Conservation (phyloP, 495 filamentous ascomycete species). For the Trichoderma orchidacearum region DNA sequence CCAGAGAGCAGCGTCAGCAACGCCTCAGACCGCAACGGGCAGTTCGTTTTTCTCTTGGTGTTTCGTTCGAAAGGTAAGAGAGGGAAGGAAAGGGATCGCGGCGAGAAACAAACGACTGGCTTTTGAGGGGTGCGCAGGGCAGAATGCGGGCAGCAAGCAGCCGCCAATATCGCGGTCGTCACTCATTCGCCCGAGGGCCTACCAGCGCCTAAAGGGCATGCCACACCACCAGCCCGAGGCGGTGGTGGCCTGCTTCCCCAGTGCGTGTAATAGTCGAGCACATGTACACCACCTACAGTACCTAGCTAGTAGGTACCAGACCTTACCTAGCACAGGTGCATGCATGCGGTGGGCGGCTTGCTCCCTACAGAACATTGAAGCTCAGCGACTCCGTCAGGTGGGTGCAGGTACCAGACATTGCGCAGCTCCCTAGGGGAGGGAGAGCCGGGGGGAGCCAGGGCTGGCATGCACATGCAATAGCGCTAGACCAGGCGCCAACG, state of each 20-base stretch:
- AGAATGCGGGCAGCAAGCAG: neutral
- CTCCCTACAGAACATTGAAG: slow-evolving; percentile 1
- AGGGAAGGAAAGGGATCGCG: neutral
- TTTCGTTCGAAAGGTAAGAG: neutral
- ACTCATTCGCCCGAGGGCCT: neutral
- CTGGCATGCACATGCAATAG: neutral
- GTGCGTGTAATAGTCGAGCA: no score
- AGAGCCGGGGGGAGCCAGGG: neutral
- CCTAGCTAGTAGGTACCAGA: no score
- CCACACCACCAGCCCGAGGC: neutral
- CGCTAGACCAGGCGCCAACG: neutral
- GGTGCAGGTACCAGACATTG: no score
- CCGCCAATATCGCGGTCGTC: neutral
- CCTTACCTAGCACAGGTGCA: no score
- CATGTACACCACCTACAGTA: no score
- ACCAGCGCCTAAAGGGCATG: neutral
- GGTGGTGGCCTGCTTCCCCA: no score
- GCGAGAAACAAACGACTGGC: neutral
- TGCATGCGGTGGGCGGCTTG: neutral
- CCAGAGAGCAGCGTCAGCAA: neutral
- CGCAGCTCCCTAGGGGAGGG: neutral
- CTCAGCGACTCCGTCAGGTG: no score
- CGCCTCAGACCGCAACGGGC: neutral
- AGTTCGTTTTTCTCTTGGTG: no score
- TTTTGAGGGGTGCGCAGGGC: neutral